Percentiles rank a stretch among this genome's conserved stretches.
These are phyloP conservation scores for Salix caprea DNA, from an alignment of 345 rosid genomes.

Conservation along the genomic window DNA sequence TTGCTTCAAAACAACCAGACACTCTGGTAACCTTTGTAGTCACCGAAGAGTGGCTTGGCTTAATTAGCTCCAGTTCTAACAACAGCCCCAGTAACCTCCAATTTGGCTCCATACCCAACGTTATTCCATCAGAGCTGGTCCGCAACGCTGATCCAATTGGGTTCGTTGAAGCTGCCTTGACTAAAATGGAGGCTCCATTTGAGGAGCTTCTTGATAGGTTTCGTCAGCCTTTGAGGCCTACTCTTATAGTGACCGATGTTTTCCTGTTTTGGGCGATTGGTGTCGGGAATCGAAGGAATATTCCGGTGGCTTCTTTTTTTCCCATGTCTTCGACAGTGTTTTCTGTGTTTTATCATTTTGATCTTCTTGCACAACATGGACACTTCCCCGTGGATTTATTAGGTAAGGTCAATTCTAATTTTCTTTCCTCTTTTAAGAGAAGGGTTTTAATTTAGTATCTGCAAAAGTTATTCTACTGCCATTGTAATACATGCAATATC, in stretches of 20 bases:
- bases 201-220: conserved; percentile 16
- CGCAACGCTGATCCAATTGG: conserved; percentile 5
- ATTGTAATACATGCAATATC: no score
- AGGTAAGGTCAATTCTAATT: background rate
- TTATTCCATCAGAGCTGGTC: conserved; percentile 20
- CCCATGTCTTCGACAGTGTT: conserved; percentile 14
- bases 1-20: background rate
- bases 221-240: background rate
- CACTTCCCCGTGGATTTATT: conserved; percentile 12
- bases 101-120: conserved; percentile 21
- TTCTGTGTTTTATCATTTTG: conserved; percentile 15
- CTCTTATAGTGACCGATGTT: conserved; percentile 9
- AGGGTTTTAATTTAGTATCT: background rate
- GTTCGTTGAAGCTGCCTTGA: conserved; percentile 17
- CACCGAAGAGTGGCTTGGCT: background rate
- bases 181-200: conserved; percentile 24
- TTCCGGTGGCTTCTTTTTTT: conserved; percentile 25
- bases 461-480: background rate
- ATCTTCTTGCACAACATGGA: conserved; percentile 10
- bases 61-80: background rate
- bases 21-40: background rate
- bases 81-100: conserved; percentile 10
- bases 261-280: conserved; percentile 6
- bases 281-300: conserved; percentile 19
- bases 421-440: background rate